phyloP scores from a whole-genome alignment of 2,329 filamentous ascomycete species.

The Ophiosphaerella herpotricha region DNA sequence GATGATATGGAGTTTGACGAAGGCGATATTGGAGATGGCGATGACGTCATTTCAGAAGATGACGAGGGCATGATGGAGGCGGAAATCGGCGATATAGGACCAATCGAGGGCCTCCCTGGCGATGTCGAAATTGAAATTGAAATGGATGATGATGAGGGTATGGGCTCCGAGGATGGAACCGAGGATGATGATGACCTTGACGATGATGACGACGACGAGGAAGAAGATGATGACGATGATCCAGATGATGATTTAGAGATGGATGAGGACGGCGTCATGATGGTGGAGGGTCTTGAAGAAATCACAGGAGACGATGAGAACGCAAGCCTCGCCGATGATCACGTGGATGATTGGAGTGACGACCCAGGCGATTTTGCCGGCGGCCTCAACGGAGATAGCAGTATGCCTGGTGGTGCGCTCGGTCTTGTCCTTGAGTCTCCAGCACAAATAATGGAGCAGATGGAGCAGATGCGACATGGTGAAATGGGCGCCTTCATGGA shows the following conservation, averaged over 20 bases:
- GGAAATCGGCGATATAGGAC: constrained; percentile 81
- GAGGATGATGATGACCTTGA: constrained; percentile 53
- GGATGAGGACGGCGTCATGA: constrained; percentile 52
- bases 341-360: constrained; percentile 51
- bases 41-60: constrained; percentile 84
- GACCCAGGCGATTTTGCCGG: constrained; percentile 53
- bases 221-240: constrained; percentile 51
- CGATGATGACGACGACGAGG: constrained; percentile 48
- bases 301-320: constrained; percentile 55
- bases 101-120: constrained; percentile 66
- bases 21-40: constrained; percentile 62
- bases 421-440: constrained; percentile 45
- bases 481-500: constrained; percentile 59
- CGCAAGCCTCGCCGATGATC: constrained; percentile 48
- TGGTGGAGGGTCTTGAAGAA: constrained; percentile 48
- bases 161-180: constrained; percentile 59
- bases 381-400: constrained; percentile 57
- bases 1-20: constrained; percentile 94
- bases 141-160: constrained; percentile 68
- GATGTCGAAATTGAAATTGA: constrained; percentile 84
- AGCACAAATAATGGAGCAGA: constrained; percentile 44
- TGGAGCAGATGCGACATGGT: constrained; percentile 50
- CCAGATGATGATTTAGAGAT: constrained; percentile 54
- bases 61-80: constrained; percentile 80
- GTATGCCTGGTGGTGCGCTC: constrained; percentile 50